phyloP scores from a whole-genome alignment of 345 rosid species.

The Gossypium sturtianum region DNA sequence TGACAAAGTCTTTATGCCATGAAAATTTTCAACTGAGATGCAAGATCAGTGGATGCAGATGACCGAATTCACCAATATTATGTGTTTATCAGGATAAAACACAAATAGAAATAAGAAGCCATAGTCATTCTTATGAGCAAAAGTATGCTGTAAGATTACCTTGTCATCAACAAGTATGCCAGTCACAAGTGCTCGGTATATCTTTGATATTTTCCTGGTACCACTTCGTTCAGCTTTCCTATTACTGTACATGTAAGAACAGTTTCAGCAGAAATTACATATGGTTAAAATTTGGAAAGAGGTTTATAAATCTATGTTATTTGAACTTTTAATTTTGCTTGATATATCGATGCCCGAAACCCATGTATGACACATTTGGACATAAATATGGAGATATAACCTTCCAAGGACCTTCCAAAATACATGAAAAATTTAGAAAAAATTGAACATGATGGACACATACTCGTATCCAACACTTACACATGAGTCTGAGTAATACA shows the following conservation, averaged over 20 bases:
- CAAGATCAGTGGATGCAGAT: constrained; percentile 1
- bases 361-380: neutral
- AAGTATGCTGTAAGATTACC: constrained; percentile 29
- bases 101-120: neutral
- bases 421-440: neutral
- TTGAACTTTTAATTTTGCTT: neutral
- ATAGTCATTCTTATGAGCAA: neutral
- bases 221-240: constrained; percentile 24
- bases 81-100: constrained; percentile 5
- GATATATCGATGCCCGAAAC: neutral
- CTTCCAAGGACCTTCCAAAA: neutral
- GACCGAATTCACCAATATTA: neutral
- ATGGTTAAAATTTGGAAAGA: neutral
- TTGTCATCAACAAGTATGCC: constrained; percentile 62
- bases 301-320: neutral
- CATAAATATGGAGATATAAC: neutral
- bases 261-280: constrained; percentile 1
- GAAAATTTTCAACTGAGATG: neutral
- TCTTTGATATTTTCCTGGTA: constrained; percentile 58
- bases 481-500: neutral
- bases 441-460: neutral
- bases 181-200: constrained; percentile 63
- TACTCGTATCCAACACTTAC: neutral
- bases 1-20: neutral
- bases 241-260: constrained; percentile 19